Base-by-base conservation (phyloP, 164 flowering plant species). In the Magnolia sinica region DNA sequence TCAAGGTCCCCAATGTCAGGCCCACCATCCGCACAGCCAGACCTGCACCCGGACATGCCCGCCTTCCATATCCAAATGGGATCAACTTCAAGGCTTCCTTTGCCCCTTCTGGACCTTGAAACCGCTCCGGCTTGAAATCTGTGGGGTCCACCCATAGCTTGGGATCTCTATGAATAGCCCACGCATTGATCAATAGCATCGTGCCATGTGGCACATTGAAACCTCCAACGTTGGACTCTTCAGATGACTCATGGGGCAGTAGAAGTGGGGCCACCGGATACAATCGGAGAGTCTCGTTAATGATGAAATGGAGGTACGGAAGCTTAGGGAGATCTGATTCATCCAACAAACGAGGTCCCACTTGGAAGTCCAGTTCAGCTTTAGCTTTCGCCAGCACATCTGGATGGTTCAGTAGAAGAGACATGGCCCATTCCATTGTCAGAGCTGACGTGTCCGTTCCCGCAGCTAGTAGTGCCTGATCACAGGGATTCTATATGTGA, bases 71-170 rank as follows among this genome's bases (percentile, higher is more conserved):
- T 8, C 85, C 82, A 58, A 78, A 80, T 8, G 85, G 80, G n/a
- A 72, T 55, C 2, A 76, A 73, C 78, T 73, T 63, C 19, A 68
- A 72, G 13, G 78, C 72, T 11, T 76, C 81, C 52, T 50, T 37
- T 20, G 61, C 74, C n/a, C 27, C 76, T 74, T 76, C 80, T 64
- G 19, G 9, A 13, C 73, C 78, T 49, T 76, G 76, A 65, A 89
- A 91, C 72, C 92, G 85, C 81, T 87, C 94, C 0, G 92, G 94
- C 64, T 22, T 76, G 77, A 91, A 91, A 63, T 55, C 78, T 0
- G 20, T 58, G 0, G 92, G 87, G 27, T 89, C 88, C 0, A 73
- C 84, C 94, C 92, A 91, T 76, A 77, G 16, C 86, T 84, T 13
- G 9, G 82, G 82, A n/a, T 80, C 82, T 71, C 81, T 76, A 22